Evolutionary conservation across 352 stramenopile species (phyloP), one percentile per base, ranked within the genome.

Genomic region (Lagenidium giganteum): DNA sequence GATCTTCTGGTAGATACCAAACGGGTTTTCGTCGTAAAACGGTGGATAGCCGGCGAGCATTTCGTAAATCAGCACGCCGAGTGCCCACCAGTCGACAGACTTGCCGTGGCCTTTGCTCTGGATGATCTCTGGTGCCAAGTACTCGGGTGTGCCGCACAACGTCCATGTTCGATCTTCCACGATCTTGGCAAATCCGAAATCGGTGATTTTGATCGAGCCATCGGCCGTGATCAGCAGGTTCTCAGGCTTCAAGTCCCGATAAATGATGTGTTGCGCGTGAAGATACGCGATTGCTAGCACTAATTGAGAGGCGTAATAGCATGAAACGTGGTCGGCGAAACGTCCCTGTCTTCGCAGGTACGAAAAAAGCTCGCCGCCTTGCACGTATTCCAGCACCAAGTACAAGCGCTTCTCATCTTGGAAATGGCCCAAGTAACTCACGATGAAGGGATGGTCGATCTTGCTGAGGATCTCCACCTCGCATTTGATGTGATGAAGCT

Each of bases 1-100:
- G 42, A 97, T 97, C 57, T 96, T 96, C 42, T 97, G 87, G 59
- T 97, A 97, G 51, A 97, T 96, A 14, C 84, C 85, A 48, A 97
- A 95, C 29, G 85, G 81, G 42, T 94, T 96, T 29, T 96, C 84
- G 64, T 96, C 90, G 61, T 95, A 96, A 44, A 96, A 96, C 3
- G 87, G 87, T 24, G 87, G 83, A 40, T 88, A 87, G 3, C 88
- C 88, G 0, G 77, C 88, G 8, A 96, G 65, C 87, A 97, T 96
- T 55, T 96, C 87, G 58, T 92, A 96, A 47, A 96, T 87, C 20
- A 96, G 71, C 17, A 96, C 77, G 3, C 87, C 87, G 8, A 96
- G 69, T 7, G 82, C 83, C 88, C 88, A 97, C 85, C 85, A 97
- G 55, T 97, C 88, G 35, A 96, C 88, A 8, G 70, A 86, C 56